Base-by-base conservation (phyloP, 441 rosid genomes). In the Gossypium davidsonii region DNA sequence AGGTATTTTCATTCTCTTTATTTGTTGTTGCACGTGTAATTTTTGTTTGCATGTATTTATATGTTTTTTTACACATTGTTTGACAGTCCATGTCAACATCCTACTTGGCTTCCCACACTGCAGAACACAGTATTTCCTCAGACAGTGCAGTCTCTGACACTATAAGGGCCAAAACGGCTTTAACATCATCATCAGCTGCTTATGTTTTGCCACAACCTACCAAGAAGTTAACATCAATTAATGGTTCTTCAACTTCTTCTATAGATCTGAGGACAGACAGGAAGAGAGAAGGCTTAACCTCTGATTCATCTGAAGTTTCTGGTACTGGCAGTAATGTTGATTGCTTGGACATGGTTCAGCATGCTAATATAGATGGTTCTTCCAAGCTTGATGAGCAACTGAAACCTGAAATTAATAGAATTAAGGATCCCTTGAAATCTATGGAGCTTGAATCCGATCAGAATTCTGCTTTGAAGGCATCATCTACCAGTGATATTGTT, bases 301-400 rank as follows among this genome's bases (percentile, higher is more conserved):
- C 69, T 73, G 73, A 53, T 79, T 77, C 83, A 17, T 74, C 89
- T 48, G 82, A 82, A 77, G 62, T 77, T 77, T 78, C 82, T 83
- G 81, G 72, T 75, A 71, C 75, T 78, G 72, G 20, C 39, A 65
- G 37, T 17, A 46, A 34, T 75, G 69, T 23, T 55, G 59, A 58
- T 66, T 17, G 74, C 31, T 14, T 46, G 6, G 73, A 55, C 42
- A 52, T 52, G 42, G 58, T 10, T 75, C 69, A 62, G 44, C 74
- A 60, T 57, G 56, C 74, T 55, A 77, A 74, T 69, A n/a, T 57
- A 23, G 80, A 72, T 71, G 74, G 64, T 68, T 66, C 74, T 52
- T 60, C 78, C 6, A 48, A 17, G 2, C 72, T 46, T 75, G 81
- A 74, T 61, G 80, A 84, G 77, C 77, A 76, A 42, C 63, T 37